Percentiles rank a stretch among this genome's conserved stretches.
Conservation (phyloP, 108 stramenopile species). For the Cyclotella baltica region DNA sequence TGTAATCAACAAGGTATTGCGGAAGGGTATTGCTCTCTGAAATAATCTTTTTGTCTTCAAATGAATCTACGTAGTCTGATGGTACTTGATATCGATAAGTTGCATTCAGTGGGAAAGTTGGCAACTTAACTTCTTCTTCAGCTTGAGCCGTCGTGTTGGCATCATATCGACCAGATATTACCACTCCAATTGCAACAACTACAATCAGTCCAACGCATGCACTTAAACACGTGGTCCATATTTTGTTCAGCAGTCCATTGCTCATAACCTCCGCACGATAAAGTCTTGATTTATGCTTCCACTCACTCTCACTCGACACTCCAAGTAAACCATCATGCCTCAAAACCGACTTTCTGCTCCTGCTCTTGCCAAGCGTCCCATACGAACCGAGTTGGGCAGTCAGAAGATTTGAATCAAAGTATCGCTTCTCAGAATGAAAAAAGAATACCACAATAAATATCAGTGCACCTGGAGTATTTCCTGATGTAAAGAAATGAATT, state of each 20-base stretch:
- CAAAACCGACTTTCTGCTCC: background rate
- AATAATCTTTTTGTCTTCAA: too few relatives aligned
- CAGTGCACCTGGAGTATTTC: background rate
- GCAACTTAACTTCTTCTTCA: background rate
- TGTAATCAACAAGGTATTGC: background rate
- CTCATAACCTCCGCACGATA: background rate
- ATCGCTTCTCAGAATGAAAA: background rate
- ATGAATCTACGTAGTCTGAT: too few relatives aligned
- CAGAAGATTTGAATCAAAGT: background rate
- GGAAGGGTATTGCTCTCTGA: too few relatives aligned
- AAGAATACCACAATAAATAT: background rate
- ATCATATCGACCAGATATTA: background rate
- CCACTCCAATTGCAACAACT: background rate
- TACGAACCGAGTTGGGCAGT: background rate
- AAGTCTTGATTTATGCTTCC: background rate
- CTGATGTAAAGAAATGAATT: background rate
- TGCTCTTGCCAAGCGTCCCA: background rate
- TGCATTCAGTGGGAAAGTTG: background rate
- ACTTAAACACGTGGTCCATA: background rate
- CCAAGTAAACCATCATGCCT: background rate
- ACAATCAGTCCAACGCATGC: background rate
- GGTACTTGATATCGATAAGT: background rate
- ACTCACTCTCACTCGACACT: background rate
- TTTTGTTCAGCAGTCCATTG: background rate
- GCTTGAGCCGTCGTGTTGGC: background rate